Conservation (phyloP, 2,329 filamentous ascomycete species). For the Blastomyces emzantsi region DNA sequence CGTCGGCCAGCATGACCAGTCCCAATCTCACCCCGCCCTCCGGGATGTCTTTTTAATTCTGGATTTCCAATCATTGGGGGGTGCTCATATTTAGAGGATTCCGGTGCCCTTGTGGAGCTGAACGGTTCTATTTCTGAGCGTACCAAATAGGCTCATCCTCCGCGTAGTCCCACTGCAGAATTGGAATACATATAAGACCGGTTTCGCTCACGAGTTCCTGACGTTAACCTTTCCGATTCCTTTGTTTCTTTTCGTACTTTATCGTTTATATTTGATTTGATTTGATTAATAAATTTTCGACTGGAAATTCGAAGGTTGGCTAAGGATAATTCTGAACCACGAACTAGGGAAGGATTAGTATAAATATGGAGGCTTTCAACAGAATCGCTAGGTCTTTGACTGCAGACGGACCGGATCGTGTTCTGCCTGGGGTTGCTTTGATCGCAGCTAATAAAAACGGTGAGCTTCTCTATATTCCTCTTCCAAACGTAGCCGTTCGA, state of each 20-base stretch:
- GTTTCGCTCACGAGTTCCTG: background rate
- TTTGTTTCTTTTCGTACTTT: background rate
- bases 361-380: conserved; percentile 19
- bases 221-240: too few relatives aligned
- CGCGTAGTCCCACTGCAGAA: too few relatives aligned
- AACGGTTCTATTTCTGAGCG: too few relatives aligned
- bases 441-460: conserved; percentile 8
- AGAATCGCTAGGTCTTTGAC: background rate
- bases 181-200: background rate
- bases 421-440: conserved; percentile 5
- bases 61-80: too few relatives aligned
- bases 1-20: too few relatives aligned
- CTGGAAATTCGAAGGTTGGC: background rate
- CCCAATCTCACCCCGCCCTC: too few relatives aligned
- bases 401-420: background rate
- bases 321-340: background rate
- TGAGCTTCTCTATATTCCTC: background rate
- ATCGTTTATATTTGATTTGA: background rate
- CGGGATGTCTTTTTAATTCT: too few relatives aligned
- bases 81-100: too few relatives aligned
- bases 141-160: too few relatives aligned
- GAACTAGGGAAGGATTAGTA: background rate
- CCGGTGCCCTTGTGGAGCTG: too few relatives aligned
- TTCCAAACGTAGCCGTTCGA: background rate
- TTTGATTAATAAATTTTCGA: background rate